A percentile compares a stretch with the other conserved stretches of the same genome.
Evolutionary conservation across 148 eudicot genomes (phyloP).

Genomic region (Rhododendron vialii): DNA sequence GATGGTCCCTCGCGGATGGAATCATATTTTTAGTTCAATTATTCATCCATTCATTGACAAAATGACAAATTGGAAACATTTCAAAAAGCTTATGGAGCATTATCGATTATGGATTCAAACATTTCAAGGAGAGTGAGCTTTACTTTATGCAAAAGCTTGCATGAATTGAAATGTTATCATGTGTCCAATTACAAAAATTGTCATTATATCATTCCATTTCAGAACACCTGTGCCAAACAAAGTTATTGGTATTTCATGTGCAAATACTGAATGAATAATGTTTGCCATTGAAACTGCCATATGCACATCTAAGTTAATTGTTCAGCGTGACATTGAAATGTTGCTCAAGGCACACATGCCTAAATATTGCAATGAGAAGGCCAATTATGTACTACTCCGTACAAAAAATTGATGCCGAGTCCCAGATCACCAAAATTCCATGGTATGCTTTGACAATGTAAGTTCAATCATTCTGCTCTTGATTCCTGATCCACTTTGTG

Average conservation of each 20-base stretch:
- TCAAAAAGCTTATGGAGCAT: background rate
- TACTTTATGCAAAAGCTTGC: background rate
- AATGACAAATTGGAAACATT: background rate
- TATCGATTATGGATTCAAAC: background rate
- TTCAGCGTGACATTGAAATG: background rate
- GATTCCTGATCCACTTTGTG: conserved; percentile 73
- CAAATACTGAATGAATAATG: background rate
- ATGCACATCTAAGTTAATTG: background rate
- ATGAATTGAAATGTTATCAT: background rate
- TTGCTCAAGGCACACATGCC: background rate
- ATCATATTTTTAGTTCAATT: background rate
- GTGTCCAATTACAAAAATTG: background rate
- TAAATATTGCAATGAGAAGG: background rate
- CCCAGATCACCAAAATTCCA: background rate
- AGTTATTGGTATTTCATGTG: background rate
- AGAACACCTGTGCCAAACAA: background rate
- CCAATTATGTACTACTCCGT: background rate
- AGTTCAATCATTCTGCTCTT: conserved; percentile 36
- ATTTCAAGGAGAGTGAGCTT: background rate
- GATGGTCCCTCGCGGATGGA: background rate
- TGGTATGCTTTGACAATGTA: background rate
- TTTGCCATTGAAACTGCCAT: background rate
- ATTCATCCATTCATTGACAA: background rate
- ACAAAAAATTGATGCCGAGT: background rate
- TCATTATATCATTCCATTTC: background rate